Base-by-base conservation (phyloP, 139 green algal genomes). In the Closterium sp. region DNA sequence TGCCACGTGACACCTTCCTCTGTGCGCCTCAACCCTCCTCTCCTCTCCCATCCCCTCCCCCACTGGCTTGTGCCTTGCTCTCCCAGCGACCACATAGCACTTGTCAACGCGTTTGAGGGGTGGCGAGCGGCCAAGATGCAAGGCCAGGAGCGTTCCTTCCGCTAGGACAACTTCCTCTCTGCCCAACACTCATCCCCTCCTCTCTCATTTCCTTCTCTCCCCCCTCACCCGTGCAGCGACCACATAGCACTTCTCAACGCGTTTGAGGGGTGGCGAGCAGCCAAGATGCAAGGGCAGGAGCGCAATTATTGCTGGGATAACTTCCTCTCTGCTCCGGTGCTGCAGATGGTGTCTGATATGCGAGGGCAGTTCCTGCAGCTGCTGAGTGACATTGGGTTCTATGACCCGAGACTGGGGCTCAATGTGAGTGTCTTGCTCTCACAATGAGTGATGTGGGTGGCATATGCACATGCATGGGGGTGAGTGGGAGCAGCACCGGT, bases 71-170 rank as follows among this genome's bases (percentile, higher is more conserved):
- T 9, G 9, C 73, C 27, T 9, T 86, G 3, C 24, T 9, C 29
- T 91, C 28, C 28, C 85, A 93, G 90, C 70, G 93, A 95, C 89
- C 93, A 95, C 89, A 29, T 95, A 28, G 91, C 88, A 21, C n/a
- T 95, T 31, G 9, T 95, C 9, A 50, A 85, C n/a, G 93, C 91
- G 27, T 95, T 91, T 70, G 89, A 93, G 28, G 87, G 88, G 11
- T 95, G 92, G 92, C 0, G 13, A 70, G 50, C 21, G 31, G 92
- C 92, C 32, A 62, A 70, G 89, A 32, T 89, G 29, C 13, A 34
- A 31, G 27, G 88, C 27, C 30, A 70, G 22, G 62, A 89, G 89
- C 85, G 92, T 1, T 6, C 34, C 7, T 86, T 45, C 84, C 86
- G 84, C 84, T 87, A 24, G 84, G 84, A 87, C 10, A 30, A 87